Evolutionary conservation across 805 yeast genomes (phyloP), one percentile per base, ranked within the genome.

Genomic region (Monosporozyma aerobia): DNA sequence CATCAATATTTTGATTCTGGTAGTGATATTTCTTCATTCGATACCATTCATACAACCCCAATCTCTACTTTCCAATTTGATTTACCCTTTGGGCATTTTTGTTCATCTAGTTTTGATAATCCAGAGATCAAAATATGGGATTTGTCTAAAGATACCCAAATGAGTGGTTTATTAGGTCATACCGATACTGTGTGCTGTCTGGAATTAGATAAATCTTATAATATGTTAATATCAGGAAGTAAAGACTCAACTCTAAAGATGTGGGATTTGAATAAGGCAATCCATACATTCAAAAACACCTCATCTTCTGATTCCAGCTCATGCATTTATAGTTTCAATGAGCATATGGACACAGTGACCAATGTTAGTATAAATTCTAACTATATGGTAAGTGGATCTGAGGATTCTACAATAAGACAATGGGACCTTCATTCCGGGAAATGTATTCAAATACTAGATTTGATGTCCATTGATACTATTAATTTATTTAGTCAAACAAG

Each of bases 71-170:
- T 85, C 54, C 90, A 82, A 57, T 85, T 85, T 63, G 89, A 85
- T 62, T 72, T 77, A 25, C 92, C 92, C 13, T 85, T 82, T 67
- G 90, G 90, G 2, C 81, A 81, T 1, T 59, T 88, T 66, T 90
- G 89, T 1, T 78, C 90, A 14, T 88, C 96, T 0, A 67, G 64
- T 2, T 80, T 89, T 11, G 69, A 81, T 59, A 96, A 89, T 64
- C 87, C 83, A 63, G 79, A 85, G 0, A 84, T 89, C 3, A 77
- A 84, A 57, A 85, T 90, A 4, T 90, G 96, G 96, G 95, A 90
- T 70, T 67, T 85, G 59, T 77, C 83, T 40, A 73, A 78, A 30
- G 77, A 80, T 10, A 73, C 72, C 53, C 76, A 78, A 48, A 61
- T 70, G 27, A 82, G 82, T 2, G 61, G 72, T 33, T 69, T 85